Percentiles rank a stretch among this genome's conserved stretches.
These are phyloP conservation scores for Oleoguttula mirabilis DNA, from an alignment of 495 filamentous ascomycete genomes.

Conservation along the genomic window DNA sequence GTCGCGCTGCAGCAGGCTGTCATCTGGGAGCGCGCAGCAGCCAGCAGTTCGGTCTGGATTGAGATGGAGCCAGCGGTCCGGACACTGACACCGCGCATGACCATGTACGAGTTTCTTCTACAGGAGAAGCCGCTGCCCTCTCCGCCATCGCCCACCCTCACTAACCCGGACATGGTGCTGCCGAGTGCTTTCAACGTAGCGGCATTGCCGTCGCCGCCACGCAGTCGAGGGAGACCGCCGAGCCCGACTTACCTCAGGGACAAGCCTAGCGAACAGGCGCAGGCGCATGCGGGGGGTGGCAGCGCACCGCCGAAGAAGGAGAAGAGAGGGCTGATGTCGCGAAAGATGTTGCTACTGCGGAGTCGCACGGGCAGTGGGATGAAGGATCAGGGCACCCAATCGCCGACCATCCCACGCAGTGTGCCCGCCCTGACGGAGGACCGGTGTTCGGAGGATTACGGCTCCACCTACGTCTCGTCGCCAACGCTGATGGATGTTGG, in stretches of 20 bases:
- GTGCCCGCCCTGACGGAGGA: neutral
- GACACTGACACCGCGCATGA: too few species aligned
- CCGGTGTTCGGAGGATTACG: neutral
- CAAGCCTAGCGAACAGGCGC: neutral
- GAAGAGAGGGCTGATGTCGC: conserved; percentile 20
- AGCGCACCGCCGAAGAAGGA: conserved; percentile 14
- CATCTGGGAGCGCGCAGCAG: too few species aligned
- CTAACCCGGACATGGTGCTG: conserved; percentile 91
- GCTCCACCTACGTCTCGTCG: conserved; percentile 8
- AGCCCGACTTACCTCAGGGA: conserved; percentile 13
- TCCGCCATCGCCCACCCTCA: conserved; percentile 68
- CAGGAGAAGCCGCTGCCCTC: conserved; percentile 11
- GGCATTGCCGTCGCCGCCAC: conserved; percentile 6
- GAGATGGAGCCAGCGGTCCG: too few species aligned
- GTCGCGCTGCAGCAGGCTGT: too few species aligned
- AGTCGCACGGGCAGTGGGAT: conserved; percentile 16
- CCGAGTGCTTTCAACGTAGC: conserved; percentile 36
- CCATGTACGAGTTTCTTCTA: conserved; percentile 6
- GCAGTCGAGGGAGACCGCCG: conserved; percentile 4
- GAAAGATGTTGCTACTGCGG: conserved; percentile 21
- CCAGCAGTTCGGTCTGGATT: too few species aligned
- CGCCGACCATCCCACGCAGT: conserved; percentile 1
- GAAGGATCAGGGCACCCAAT: neutral
- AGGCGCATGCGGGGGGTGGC: too few species aligned
- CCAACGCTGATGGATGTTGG: conserved; percentile 18